Evolutionary conservation across 2,329 filamentous ascomycete species (phyloP), one percentile per base, ranked within the genome.

Genomic region (Epichloe elymi): DNA sequence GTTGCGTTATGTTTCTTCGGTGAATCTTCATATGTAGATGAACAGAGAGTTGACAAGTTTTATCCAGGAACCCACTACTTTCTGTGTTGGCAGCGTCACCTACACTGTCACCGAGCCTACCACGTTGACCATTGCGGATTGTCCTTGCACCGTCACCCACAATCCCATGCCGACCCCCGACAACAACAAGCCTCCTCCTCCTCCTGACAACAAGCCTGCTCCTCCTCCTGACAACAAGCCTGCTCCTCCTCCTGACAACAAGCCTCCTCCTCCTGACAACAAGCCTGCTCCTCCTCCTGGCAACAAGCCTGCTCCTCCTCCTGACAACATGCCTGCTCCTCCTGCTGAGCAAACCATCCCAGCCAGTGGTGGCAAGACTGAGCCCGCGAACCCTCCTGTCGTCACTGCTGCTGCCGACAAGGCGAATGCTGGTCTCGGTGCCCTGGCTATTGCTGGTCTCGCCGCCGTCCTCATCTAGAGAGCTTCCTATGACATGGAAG

Each of bases 111-210:
- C 67, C 19, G 55, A 61, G 54, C 61, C 65, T 30, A 70, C 67
- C 36, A 71, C 67, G 41, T 49, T 75, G 51, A 74, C 72, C 55
- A 63, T 75, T 56, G 72, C 68, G 49, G 70, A 74, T 65, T 75
- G 72, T 57, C 72, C 72, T 50, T 74, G 71, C 59, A 71, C 70
- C 37, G 55, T 73, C 48, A 69, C 47, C 30, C 33, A 36, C 3
- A 33, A 15, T 20, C 33, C 65, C 49, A 60, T 67, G 19, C 17
- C 43, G 8, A 7, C 40, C 12, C 12, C 45, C 10, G 53, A 39
- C 20, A n/a, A 35, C 15, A 17, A 37, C 17, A n/a, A 37, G 1
- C 37, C 23, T 11, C 10, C 38, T 11, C 46, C 54, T 20, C 46
- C 46, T n/a, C 53, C 44, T 26, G 15, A 26, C 48, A 35, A 38